Percentiles rank a stretch among this genome's conserved stretches.
Conservation (phyloP, 176 grass and related monocot genomes). For the Microstegium vimineum region DNA sequence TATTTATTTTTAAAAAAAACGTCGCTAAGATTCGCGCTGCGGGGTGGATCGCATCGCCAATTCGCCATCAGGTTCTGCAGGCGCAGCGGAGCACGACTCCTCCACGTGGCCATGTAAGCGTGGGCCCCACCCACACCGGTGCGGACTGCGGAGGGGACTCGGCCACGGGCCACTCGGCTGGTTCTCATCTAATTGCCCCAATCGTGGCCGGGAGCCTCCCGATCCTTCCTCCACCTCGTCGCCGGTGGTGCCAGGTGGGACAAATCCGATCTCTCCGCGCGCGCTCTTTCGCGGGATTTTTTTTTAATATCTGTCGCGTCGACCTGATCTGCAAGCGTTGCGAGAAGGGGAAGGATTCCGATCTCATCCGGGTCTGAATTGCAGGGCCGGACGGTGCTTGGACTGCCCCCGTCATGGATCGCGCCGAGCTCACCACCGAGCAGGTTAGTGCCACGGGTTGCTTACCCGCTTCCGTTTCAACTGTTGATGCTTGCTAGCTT, state of each 20-base stretch:
- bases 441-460: constrained; percentile 58
- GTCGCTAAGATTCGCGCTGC: constrained; percentile 3
- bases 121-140: constrained; percentile 22
- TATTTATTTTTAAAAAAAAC: not conserved
- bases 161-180: constrained; percentile 41
- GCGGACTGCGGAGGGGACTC: not conserved
- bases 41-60: not conserved
- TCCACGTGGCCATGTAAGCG: constrained; percentile 34
- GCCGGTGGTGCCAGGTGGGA: constrained; percentile 13
- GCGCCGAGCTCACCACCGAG: constrained; percentile 79
- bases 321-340: not conserved
- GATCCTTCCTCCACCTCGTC: constrained; percentile 1
- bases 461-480: not conserved
- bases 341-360: not conserved
- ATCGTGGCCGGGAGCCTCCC: no score
- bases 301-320: not conserved
- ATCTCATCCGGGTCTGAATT: constrained; percentile 27
- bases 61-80: not conserved
- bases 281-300: not conserved
- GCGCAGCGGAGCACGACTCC: not conserved
- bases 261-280: not conserved
- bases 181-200: constrained; percentile 15
- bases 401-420: constrained; percentile 50
- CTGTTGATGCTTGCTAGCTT: constrained; percentile 16
- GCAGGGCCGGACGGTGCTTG: constrained; percentile 30